phyloP scores from a whole-genome alignment of 305 asterid species.

The Fraxinus dipetala region DNA sequence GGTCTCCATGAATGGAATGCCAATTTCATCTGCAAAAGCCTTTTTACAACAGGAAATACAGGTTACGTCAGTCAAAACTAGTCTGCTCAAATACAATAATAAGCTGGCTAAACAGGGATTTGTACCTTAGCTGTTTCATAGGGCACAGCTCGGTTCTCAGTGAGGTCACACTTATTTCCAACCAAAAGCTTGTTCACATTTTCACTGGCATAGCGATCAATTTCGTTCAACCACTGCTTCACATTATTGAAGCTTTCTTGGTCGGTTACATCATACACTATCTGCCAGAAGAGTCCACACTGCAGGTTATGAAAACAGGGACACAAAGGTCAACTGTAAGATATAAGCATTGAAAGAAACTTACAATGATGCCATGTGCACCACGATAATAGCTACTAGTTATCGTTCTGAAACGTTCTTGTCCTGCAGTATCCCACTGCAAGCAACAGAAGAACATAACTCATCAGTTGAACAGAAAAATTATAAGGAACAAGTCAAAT shows the following conservation, averaged over 20 bases:
- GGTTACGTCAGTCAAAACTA: background rate
- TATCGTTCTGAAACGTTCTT: slow-evolving; percentile 80
- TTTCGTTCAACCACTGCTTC: slow-evolving; percentile 78
- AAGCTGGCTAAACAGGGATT: background rate
- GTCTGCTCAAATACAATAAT: background rate
- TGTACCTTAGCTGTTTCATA: slow-evolving; percentile 73
- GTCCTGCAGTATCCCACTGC: slow-evolving; percentile 93
- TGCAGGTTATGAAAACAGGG: background rate
- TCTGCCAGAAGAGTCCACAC: slow-evolving; percentile 35
- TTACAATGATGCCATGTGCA: slow-evolving; percentile 78
- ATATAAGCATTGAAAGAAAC: slow-evolving; percentile 18
- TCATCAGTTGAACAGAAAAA: background rate
- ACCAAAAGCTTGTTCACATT: slow-evolving; percentile 74
- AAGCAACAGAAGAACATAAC: slow-evolving; percentile 4
- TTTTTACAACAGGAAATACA: slow-evolving; percentile 23
- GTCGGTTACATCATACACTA: slow-evolving; percentile 74
- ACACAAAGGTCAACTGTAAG: background rate
- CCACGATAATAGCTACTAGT: slow-evolving; percentile 88
- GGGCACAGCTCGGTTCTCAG: slow-evolving; percentile 66
- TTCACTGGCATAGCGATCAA: slow-evolving; percentile 76
- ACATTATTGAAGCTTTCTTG: slow-evolving; percentile 42
- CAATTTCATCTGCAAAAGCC: slow-evolving; percentile 80
- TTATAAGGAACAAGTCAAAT: background rate
- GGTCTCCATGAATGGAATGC: slow-evolving; percentile 74
- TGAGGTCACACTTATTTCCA: slow-evolving; percentile 67